Conservation (phyloP, 2,329 filamentous ascomycete species). For the Bisporella sp. region DNA sequence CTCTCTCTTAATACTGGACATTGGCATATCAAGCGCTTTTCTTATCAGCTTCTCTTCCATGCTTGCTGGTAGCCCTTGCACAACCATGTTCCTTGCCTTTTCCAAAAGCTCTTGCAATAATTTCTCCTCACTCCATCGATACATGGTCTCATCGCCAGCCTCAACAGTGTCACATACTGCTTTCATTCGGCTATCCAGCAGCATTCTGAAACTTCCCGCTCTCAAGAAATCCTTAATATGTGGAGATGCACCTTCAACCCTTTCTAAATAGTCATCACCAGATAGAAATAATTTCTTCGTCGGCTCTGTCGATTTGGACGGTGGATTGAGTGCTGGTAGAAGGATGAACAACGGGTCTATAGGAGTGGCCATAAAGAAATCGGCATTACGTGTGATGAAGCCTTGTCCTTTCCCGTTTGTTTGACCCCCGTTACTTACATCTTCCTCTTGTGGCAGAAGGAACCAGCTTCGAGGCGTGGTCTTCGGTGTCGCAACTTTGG, state of each 20-base stretch:
- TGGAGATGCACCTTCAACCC: conserved; percentile 43
- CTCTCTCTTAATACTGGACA: conserved; percentile 60
- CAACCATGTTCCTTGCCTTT: conserved; percentile 67
- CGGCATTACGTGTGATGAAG: conserved; percentile 58
- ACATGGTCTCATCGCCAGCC: conserved; percentile 80
- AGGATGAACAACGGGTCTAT: conserved; percentile 82
- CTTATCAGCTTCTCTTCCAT: conserved; percentile 82
- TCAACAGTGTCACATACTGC: conserved; percentile 76
- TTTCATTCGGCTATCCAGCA: conserved; percentile 59
- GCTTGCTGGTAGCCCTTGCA: conserved; percentile 61
- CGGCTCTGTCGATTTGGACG: conserved; percentile 33
- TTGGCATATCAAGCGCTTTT: conserved; percentile 67
- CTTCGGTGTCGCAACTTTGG: conserved; percentile 45
- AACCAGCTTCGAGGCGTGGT: conserved; percentile 56
- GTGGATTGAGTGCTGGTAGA: conserved; percentile 60
- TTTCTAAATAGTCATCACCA: conserved; percentile 66
- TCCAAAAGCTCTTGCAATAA: conserved; percentile 55
- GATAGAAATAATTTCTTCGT: conserved; percentile 59
- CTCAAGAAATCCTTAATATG: conserved; percentile 54
- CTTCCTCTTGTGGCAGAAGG: conserved; percentile 27
- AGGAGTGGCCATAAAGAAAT: conserved; percentile 77
- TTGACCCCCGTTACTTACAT: conserved; percentile 16
- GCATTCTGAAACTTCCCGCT: conserved; percentile 33
- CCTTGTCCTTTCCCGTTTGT: conserved; percentile 26
- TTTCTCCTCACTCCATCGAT: conserved; percentile 67